Evolutionary conservation across 257 asterid species (phyloP).

Genomic region (Plectranthus barbatus): DNA sequence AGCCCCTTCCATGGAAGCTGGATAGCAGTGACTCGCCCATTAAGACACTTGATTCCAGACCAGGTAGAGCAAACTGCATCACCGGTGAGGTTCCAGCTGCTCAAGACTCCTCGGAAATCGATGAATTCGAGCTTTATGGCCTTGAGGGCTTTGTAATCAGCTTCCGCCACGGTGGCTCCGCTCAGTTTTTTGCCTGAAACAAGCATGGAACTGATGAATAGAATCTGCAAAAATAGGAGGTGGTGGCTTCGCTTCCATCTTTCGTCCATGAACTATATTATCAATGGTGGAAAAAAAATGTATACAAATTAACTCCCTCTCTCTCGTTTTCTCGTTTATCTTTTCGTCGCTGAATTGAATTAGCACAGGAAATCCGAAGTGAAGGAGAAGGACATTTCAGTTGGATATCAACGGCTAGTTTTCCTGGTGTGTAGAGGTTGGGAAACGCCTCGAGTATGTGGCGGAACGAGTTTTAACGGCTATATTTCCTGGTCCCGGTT

Average conservation of each 20-base stretch:
- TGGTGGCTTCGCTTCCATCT: neutral
- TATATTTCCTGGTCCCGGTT: conserved; percentile 40
- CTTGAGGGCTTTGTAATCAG: conserved; percentile 38
- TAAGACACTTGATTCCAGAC: conserved; percentile 74
- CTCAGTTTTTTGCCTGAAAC: conserved; percentile 28
- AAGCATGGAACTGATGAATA: conserved; percentile 7
- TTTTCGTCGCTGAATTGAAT: no score
- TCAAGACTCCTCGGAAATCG: conserved; percentile 42
- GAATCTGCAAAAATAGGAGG: conserved; percentile 17
- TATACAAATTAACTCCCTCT: neutral
- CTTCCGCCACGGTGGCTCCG: conserved; percentile 27
- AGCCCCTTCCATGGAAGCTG: conserved; percentile 69
- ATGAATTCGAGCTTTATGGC: conserved; percentile 34
- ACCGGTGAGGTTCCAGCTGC: conserved; percentile 62
- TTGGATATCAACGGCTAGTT: conserved; percentile 34
- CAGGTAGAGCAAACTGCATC: conserved; percentile 64
- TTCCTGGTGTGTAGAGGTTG: neutral
- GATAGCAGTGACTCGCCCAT: conserved; percentile 52
- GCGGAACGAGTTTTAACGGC: conserved; percentile 46
- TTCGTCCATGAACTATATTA: conserved; percentile 19
- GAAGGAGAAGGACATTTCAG: conserved; percentile 14
- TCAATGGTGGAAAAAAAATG: no score
- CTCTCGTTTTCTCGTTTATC: neutral
- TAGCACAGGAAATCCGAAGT: neutral
- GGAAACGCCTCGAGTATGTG: conserved; percentile 23